Evolutionary conservation across 331 rosid species (phyloP).

Genomic region (Telfairia occidentalis): DNA sequence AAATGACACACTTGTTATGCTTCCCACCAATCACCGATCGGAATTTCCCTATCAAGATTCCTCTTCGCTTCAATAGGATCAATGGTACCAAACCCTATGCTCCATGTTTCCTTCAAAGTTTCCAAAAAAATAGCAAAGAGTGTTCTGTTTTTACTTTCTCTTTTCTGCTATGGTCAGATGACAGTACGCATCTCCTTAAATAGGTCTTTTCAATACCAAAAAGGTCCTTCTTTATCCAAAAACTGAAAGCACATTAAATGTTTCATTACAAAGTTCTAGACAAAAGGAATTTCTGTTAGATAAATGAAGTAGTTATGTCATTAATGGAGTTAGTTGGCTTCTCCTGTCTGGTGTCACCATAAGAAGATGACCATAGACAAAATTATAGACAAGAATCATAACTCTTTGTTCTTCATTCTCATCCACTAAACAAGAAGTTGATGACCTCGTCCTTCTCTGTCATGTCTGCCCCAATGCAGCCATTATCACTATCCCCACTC

Average conservation of each 20-base stretch:
- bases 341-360: not conserved
- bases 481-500: not conserved
- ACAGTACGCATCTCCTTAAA: not conserved
- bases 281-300: not conserved
- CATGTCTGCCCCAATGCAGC: conserved; percentile 10
- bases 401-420: not conserved
- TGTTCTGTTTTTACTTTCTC: conserved; percentile 6
- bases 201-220: not conserved
- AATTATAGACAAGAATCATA: not conserved
- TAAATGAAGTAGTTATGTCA: not conserved
- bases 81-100: conserved; percentile 7
- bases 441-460: not conserved
- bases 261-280: not conserved
- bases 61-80: conserved; percentile 22
- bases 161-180: conserved; percentile 2
- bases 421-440: conserved; percentile 11
- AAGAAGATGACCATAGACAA: not conserved
- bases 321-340: conserved; percentile 12
- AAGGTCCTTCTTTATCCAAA: conserved; percentile 2
- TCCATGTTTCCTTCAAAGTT: conserved; percentile 4
- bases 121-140: conserved; percentile 1
- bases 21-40: conserved; percentile 22
- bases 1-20: conserved; percentile 30
- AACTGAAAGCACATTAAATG: conserved; percentile 2
- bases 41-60: conserved; percentile 20